phyloP scores from a whole-genome alignment of 2,329 filamentous ascomycete genomes.

The Ophiostoma sp. region DNA sequence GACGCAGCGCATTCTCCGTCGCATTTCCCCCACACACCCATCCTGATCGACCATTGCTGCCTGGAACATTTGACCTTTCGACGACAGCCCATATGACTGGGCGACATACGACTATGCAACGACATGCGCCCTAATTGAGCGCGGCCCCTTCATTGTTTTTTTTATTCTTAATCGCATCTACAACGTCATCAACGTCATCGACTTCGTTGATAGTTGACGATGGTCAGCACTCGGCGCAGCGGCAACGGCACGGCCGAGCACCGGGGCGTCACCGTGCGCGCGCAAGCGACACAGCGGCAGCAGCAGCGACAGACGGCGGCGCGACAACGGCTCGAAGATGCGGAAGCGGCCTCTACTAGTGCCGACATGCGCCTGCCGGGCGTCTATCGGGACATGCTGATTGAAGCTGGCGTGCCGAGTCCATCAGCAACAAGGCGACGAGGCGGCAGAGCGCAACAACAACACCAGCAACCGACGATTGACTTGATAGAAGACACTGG shows the following conservation, averaged over 20 bases:
- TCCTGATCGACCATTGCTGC: conserved; percentile 7
- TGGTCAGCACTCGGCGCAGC: conserved; percentile 26
- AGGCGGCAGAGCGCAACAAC: background rate
- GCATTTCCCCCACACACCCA: background rate
- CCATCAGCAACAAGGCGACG: background rate
- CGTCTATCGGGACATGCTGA: conserved; percentile 31
- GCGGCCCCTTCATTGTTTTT: background rate
- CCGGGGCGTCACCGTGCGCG: conserved; percentile 22
- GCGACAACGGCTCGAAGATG: background rate
- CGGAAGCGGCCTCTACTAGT: background rate
- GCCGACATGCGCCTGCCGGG: conserved; percentile 13
- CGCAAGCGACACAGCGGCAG: conserved; percentile 19
- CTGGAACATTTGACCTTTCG: background rate
- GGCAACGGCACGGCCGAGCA: conserved; percentile 19
- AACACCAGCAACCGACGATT: background rate
- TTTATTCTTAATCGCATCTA: background rate
- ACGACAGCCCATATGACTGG: background rate
- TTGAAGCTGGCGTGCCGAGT: conserved; percentile 27
- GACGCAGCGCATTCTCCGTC: background rate
- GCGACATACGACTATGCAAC: background rate
- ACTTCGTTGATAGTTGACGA: background rate
- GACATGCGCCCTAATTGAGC: background rate
- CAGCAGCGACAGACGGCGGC: conserved; percentile 17
- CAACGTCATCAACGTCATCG: background rate
- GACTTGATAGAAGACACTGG: background rate